Conservation (phyloP, 1,139 yeast genomes). For the Yamadazyma epiphylla region DNA sequence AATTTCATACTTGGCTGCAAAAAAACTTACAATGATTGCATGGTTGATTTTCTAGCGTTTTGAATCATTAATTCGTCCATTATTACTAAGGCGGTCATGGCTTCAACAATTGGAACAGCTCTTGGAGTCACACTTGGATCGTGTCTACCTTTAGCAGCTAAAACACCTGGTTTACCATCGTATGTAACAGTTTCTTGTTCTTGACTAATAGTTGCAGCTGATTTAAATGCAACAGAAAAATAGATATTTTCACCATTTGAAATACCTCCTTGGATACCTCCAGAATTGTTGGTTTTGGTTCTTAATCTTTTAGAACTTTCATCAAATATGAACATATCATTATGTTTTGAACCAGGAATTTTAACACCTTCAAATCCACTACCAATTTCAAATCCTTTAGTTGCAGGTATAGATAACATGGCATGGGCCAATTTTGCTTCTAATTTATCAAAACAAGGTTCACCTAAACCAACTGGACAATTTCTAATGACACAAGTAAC, state of each 20-base stretch:
- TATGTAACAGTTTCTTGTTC: slow-evolving; percentile 86
- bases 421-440: slow-evolving; percentile 97
- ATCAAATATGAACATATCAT: slow-evolving; percentile 74
- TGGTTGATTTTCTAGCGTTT: slow-evolving; percentile 65
- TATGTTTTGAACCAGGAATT: slow-evolving; percentile 91
- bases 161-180: slow-evolving; percentile 79
- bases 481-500: slow-evolving; percentile 96
- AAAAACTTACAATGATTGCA: slow-evolving; percentile 8
- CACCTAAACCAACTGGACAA: slow-evolving; percentile 92
- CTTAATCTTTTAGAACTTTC: slow-evolving; percentile 57
- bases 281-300: slow-evolving; percentile 88
- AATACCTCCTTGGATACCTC: slow-evolving; percentile 98
- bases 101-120: slow-evolving; percentile 97
- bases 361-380: slow-evolving; percentile 90
- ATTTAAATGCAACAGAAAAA: slow-evolving; percentile 94
- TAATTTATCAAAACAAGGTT: slow-evolving; percentile 93
- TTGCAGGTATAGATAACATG: slow-evolving; percentile 95
- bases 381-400: slow-evolving; percentile 96
- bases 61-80: slow-evolving; percentile 85
- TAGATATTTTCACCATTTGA: slow-evolving; percentile 93
- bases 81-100: slow-evolving; percentile 92
- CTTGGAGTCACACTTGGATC: slow-evolving; percentile 98
- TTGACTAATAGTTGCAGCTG: slow-evolving; percentile 96
- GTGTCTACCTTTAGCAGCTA: slow-evolving; percentile 96
- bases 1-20: too few relatives aligned